Base-by-base conservation (phyloP, 2,329 filamentous ascomycete species). In the Aschersonia sp. region DNA sequence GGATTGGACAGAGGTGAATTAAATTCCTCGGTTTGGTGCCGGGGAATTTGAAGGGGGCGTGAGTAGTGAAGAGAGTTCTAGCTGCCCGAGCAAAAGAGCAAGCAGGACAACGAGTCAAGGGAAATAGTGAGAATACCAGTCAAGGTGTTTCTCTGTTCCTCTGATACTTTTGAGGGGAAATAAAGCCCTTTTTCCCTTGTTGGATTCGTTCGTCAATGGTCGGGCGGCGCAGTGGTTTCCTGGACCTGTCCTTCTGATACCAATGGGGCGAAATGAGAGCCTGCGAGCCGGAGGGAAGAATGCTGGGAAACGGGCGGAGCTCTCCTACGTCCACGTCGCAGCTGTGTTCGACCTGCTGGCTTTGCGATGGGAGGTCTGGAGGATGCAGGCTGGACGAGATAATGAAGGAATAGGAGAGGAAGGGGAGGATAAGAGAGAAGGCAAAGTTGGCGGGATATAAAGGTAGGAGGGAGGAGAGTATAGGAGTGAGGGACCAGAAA, bases 401-500 rank as follows among this genome's bases (percentile, higher is more conserved):
- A 75, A 76, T 67, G 71, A 74, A 70, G 74, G 70, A 69, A 69
- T 66, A 54, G 64, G 61, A 52, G 53, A 60, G 59, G 54, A 61
- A 62, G 58, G 60, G 62, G 67, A 67, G 62, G 56, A 58, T 59
- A 57, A 57, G 58, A 62, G 59, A 60, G 60, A 58, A 59, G 59
- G 60, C 60, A 61, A 56, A 59, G 63, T 62, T 63, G 63, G 61
- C 60, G 56, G 59, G 58, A 58, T 60, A 37, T 57, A 53, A 45
- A 55, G 55, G 57, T 61, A 54, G 55, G 22, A 60, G 66, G 73
- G 67, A 68, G 72, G 66, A 64, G 65, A 69, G 65, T 64, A 68
- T 66, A 68, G 63, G 67, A 67, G 70, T 70, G n/a, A 72, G 70
- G 71, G 72, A 74, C 69, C 72, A 71, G 71, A 68, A 66, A 72